Percentiles rank a stretch among this genome's conserved stretches.
These are phyloP conservation scores for Coemansia erecta DNA, from an alignment of 192 early-diverging fungal species.

Conservation along the genomic window DNA sequence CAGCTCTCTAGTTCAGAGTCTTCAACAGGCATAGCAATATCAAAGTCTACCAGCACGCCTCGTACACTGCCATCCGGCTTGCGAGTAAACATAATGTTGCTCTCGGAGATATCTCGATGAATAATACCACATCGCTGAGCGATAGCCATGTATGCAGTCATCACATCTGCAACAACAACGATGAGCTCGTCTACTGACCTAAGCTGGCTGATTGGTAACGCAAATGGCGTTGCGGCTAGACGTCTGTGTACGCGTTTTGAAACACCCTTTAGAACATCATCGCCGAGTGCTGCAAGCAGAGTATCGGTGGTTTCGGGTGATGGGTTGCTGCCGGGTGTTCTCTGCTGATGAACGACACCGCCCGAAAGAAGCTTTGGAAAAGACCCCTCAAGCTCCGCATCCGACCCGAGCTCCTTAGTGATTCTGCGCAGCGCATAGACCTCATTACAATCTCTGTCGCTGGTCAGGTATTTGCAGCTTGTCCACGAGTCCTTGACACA, in stretches of 20 bases:
- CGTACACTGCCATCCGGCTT: not conserved
- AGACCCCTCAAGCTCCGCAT: not conserved
- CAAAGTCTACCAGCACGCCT: conserved; percentile 24
- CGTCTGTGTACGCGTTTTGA: not conserved
- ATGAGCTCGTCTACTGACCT: conserved; percentile 10
- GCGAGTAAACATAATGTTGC: conserved; percentile 14
- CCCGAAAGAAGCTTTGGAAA: not conserved
- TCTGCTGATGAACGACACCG: not conserved
- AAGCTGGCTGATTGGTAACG: not conserved
- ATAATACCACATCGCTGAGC: conserved; percentile 8
- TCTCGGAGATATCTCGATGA: conserved; percentile 19
- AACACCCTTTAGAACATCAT: not conserved
- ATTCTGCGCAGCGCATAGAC: not conserved
- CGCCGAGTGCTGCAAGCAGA: not conserved
- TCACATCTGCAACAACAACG: conserved; percentile 20
- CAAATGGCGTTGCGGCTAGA: not conserved
- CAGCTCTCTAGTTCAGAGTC: not conserved
- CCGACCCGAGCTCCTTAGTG: not conserved
- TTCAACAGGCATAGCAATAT: conserved; percentile 6
- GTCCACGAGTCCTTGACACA: not conserved
- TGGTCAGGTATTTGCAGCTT: not conserved
- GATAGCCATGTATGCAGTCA: conserved; percentile 10
- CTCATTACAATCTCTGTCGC: not conserved
- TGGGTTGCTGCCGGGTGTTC: too few species aligned
- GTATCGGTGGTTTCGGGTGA: not conserved